Evolutionary conservation across 192 early-diverging fungal genomes (phyloP), one percentile per base, ranked within the genome.

Genomic region (Coemansia sp.): DNA sequence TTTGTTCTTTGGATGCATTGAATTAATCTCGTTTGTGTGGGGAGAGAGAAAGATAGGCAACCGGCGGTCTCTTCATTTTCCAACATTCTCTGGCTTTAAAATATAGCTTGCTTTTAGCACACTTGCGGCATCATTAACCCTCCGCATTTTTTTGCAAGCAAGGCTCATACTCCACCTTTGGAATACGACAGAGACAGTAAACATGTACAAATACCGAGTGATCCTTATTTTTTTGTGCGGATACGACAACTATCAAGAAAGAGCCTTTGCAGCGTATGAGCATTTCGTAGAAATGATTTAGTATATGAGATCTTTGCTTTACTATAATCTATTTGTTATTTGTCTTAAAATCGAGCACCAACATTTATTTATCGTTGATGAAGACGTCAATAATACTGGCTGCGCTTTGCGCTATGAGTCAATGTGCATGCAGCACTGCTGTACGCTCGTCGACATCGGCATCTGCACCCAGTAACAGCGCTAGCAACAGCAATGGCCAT

Each of bases 351-450:
- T 54, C 29, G 8, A 51, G 22, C 9, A 22, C 14, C 7, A 16
- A 54, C 29, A 29, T 4, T 16, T 18, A 54, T 54, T 54, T 51
- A 10, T 25, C 2, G 6, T 29, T 54, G 25, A 56, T 56, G 32
- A 34, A 56, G 11, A 56, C 20, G 55, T 19, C 34, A 56, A 13
- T 56, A 6, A 18, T 56, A 24, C 55, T 56, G 42, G 53, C 62
- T 24, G 39, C 53, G 27, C 53, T 64, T 29, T 54, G 50, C 50
- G 25, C 51, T 16, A 30, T 50, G 39, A 36, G 34, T 45, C 29
- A 52, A n/a, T 52, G 50, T 39, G 61, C 50, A 30, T 54, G 23
- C 28, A 48, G 45, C 18, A 25, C 34, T 28, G 32, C 23, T 24
- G 36, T 50, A 11, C 25, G 27, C 32, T 32, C 47, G 11, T 24